Percentiles rank a stretch among this genome's conserved stretches.
phyloP scores from a whole-genome alignment of 371 early-diverging fungal genomes.

The Mucor piriformis region DNA sequence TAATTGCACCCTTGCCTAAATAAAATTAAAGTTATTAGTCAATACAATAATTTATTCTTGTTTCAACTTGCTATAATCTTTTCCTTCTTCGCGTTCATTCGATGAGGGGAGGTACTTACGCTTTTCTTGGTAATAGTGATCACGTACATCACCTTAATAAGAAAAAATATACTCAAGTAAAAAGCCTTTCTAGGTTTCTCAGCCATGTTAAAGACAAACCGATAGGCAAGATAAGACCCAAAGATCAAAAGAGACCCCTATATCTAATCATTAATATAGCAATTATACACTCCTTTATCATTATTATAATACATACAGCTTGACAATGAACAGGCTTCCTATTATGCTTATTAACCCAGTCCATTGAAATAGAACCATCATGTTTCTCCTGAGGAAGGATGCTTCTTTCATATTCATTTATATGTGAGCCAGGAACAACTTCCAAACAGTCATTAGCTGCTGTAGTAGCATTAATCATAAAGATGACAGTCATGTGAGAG shows the following conservation, averaged over 20 bases:
- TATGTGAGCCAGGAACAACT: conserved; percentile 58
- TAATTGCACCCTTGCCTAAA: conserved; percentile 41
- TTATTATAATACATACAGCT: conserved; percentile 35
- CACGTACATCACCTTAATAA: conserved; percentile 58
- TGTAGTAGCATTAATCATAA: conserved; percentile 56
- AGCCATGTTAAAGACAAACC: conserved; percentile 54
- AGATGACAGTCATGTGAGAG: conserved; percentile 57
- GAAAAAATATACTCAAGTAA: conserved; percentile 60
- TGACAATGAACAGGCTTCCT: conserved; percentile 58
- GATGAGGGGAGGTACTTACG: conserved; percentile 58
- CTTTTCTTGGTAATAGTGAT: conserved; percentile 57
- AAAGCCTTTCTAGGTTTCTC: conserved; percentile 51
- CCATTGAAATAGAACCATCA: conserved; percentile 46
- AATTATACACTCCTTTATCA: neutral
- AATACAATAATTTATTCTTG: neutral
- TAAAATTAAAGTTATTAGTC: neutral
- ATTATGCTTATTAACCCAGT: conserved; percentile 48
- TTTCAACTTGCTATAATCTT: conserved; percentile 47
- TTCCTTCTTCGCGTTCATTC: conserved; percentile 51
- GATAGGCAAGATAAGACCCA: conserved; percentile 62
- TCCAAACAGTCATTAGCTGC: conserved; percentile 57
- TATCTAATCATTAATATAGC: neutral
- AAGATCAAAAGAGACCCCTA: conserved; percentile 52
- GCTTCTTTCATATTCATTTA: conserved; percentile 22
- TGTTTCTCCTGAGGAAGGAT: conserved; percentile 48